Base-by-base conservation (phyloP, 1,284 basidiomycete species). In the Trametes sp. region DNA sequence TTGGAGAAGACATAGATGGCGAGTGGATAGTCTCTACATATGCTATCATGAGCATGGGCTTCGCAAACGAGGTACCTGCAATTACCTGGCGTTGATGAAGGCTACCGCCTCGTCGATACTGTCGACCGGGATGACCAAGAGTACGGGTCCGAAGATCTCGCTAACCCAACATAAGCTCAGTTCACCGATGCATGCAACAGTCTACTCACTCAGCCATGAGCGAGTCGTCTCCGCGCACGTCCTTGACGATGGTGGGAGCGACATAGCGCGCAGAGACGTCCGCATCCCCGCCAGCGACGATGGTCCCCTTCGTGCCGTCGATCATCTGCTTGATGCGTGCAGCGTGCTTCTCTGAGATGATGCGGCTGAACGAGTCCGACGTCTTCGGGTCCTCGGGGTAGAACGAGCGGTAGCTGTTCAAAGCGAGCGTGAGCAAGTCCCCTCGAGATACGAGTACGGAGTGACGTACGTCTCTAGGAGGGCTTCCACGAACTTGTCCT, bases 81-180 rank as follows among this genome's bases (percentile, higher is more conserved):
- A 81, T 44, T 64, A 88, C 87, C 80, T 79, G 19, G 74, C 73
- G 70, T 92, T 93, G 60, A 95, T 82, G 64, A 88, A 88, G 21
- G 80, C 79, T 63, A 95, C 88, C 2, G 90, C 93, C 46, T 86
- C 87, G 33, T 94, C 90, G 13, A 94, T 62, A 62, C 84, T 73
- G 58, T 89, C 84, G n/a, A 96, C 87, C 0, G 92, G 85, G 0
- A 96, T 80, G 55, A 98, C 84, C 8, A 93, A 89, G 26, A 97
- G 78, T 8, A 80, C 65, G 10, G 78, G 78, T 3, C 77, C 77
- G 51, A 80, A 79, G 36, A 80, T 73, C 64, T 80, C 78, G 31
- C 76, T 78, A n/a, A 10, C 19, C 23, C 38, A 24, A 11, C 4
- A 33, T 29, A 19, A 28, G n/a, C 6, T 16, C 11, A 14, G 23